A percentile compares a stretch with the other conserved stretches of the same genome.
Evolutionary conservation across 257 asterid species (phyloP).

Genomic region (Penstemon davidsonii): DNA sequence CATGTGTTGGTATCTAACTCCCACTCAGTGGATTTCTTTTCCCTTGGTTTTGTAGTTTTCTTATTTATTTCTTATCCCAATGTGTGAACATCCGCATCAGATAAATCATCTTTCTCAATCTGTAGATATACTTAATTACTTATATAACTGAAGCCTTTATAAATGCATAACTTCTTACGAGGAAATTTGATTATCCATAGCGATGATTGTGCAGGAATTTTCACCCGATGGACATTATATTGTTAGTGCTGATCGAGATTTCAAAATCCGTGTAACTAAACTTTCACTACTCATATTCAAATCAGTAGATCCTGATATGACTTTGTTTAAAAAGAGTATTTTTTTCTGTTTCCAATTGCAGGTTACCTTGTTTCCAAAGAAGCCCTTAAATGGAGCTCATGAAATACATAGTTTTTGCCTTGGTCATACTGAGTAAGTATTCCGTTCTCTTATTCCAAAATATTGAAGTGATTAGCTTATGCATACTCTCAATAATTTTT

Average conservation of each 20-base stretch:
- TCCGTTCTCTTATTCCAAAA: conserved; percentile 5
- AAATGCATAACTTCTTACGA: not conserved
- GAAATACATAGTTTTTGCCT: conserved; percentile 93
- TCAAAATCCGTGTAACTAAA: conserved; percentile 79
- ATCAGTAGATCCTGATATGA: conserved; percentile 11
- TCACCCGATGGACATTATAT: conserved; percentile 77
- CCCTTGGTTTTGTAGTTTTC: not conserved
- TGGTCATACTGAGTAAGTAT: conserved; percentile 86
- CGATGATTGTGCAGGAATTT: conserved; percentile 60
- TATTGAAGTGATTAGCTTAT: conserved; percentile 14
- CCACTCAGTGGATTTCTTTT: not conserved
- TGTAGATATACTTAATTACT: not conserved
- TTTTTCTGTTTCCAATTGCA: conserved; percentile 37
- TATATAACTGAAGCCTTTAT: not conserved
- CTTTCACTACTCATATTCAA: conserved; percentile 13
- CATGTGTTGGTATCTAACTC: not conserved
- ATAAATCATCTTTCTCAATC: not conserved
- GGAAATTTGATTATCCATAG: conserved; percentile 6
- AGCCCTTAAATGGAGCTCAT: conserved; percentile 76
- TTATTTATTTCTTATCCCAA: not conserved
- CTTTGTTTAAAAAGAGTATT: not conserved
- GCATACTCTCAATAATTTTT: too few relatives aligned
- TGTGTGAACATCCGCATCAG: not conserved
- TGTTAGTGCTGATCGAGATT: conserved; percentile 90
- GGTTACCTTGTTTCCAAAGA: conserved; percentile 77